Evolutionary conservation across 805 yeast genomes (phyloP).

Genomic region (Lipomyces chichibuensis): DNA sequence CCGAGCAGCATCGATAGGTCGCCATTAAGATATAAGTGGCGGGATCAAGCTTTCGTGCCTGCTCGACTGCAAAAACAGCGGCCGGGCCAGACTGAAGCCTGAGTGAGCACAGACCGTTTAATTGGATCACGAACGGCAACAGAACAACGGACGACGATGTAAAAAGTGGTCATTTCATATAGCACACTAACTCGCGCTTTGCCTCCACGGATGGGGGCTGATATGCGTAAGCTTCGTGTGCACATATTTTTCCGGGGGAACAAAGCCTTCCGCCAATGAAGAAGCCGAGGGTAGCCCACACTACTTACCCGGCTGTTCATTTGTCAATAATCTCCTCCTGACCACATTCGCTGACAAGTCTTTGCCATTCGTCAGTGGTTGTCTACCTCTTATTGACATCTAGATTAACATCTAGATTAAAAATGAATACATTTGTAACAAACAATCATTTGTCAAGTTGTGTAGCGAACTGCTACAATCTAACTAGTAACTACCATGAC

Average conservation of each 20-base stretch:
- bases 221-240: constrained; percentile 1
- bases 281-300: not conserved
- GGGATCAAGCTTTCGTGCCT: too few species aligned
- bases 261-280: not conserved
- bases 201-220: not conserved
- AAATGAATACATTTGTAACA: too few species aligned
- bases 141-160: not conserved
- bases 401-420: too few species aligned
- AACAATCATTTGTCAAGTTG: too few species aligned
- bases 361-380: not conserved
- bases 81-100: too few species aligned
- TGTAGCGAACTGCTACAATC: too few species aligned
- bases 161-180: not conserved
- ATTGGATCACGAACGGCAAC: not conserved
- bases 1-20: not conserved
- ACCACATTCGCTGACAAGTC: not conserved
- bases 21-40: constrained; percentile 1
- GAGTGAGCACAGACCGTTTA: not conserved
- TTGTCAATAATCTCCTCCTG: not conserved
- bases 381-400: too few species aligned
- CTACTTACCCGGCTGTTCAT: not conserved
- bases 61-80: too few species aligned
- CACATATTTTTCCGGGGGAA: not conserved
- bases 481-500: too few species aligned
- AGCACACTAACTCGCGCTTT: not conserved